Percentiles rank a stretch among this genome's conserved stretches.
phyloP scores from a whole-genome alignment of 2,329 filamentous ascomycete species.

The Pseudonectria foliicola region DNA sequence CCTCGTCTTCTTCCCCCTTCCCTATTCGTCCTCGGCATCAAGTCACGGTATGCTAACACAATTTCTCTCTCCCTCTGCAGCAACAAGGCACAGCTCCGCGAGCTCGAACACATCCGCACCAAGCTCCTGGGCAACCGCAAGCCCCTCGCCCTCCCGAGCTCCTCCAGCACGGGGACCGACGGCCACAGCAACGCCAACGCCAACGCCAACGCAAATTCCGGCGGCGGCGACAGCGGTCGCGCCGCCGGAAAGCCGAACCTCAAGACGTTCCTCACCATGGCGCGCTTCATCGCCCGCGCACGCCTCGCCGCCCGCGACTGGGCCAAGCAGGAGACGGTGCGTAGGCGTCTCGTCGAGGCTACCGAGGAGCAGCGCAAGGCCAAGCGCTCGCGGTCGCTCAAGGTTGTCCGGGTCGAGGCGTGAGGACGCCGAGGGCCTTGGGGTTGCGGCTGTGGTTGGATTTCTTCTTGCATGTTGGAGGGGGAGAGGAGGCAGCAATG shows the following conservation, averaged over 20 bases:
- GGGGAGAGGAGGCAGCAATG: neutral
- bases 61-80: slow-evolving; percentile 39
- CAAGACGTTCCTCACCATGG: slow-evolving; percentile 37
- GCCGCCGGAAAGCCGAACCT: slow-evolving; percentile 23
- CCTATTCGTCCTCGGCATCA: too few relatives aligned
- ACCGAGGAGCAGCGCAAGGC: slow-evolving; percentile 39
- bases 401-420: slow-evolving; percentile 32
- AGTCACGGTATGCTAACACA: slow-evolving; percentile 1
- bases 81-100: slow-evolving; percentile 83
- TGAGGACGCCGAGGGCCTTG: slow-evolving; percentile 5
- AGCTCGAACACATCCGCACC: slow-evolving; percentile 71
- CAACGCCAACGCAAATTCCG: too few relatives aligned
- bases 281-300: slow-evolving; percentile 47
- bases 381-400: slow-evolving; percentile 35
- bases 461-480: neutral
- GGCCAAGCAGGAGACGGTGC: slow-evolving; percentile 44
- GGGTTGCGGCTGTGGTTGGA: neutral
- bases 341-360: slow-evolving; percentile 41
- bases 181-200: slow-evolving; percentile 2
- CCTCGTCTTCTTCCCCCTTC: slow-evolving; percentile 3
- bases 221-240: slow-evolving; percentile 6
- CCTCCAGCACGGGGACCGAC: slow-evolving; percentile 5
- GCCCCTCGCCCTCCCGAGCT: slow-evolving; percentile 24
- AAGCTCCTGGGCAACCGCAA: slow-evolving; percentile 33
- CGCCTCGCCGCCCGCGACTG: slow-evolving; percentile 41